phyloP scores from a whole-genome alignment of 139 green algal genomes.

The Asterochloris erici region DNA sequence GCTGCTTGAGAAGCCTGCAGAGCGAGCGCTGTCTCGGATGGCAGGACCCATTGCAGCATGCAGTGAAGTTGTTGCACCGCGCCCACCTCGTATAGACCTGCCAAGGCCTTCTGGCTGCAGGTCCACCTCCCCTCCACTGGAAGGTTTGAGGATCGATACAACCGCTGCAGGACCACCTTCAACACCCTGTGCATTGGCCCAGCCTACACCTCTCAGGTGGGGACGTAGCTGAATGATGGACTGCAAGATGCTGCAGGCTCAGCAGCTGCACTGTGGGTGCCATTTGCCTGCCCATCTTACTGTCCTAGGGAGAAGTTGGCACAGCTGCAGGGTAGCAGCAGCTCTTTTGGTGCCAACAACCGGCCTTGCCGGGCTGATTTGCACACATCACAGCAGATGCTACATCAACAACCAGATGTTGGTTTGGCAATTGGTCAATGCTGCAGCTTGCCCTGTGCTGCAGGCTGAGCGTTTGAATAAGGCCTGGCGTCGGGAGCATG shows the following conservation, averaged over 20 bases:
- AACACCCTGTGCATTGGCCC: conserved; percentile 48
- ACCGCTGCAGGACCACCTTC: conserved; percentile 49
- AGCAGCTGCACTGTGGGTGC: neutral
- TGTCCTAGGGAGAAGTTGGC: neutral
- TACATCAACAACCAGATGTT: too few species aligned
- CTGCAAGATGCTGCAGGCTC: too few species aligned
- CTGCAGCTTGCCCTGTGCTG: neutral
- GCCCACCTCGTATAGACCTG: neutral
- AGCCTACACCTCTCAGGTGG: conserved; percentile 16
- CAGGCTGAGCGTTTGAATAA: conserved; percentile 35
- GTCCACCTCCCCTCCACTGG: conserved; percentile 54
- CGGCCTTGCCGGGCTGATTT: too few species aligned
- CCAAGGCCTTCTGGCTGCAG: neutral
- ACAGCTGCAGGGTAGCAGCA: neutral
- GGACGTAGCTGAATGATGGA: too few species aligned
- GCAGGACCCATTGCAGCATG: too few species aligned
- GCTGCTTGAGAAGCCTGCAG: neutral
- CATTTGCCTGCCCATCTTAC: neutral
- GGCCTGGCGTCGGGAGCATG: conserved; percentile 44
- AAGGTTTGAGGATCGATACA: conserved; percentile 54
- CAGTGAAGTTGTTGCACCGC: too few species aligned
- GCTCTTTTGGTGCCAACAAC: neutral
- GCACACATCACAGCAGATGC: too few species aligned
- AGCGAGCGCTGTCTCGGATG: neutral
- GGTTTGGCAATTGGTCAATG: too few species aligned